Evolutionary conservation across 192 early-diverging fungal genomes (phyloP).

Genomic region (Backusella macrospora): DNA sequence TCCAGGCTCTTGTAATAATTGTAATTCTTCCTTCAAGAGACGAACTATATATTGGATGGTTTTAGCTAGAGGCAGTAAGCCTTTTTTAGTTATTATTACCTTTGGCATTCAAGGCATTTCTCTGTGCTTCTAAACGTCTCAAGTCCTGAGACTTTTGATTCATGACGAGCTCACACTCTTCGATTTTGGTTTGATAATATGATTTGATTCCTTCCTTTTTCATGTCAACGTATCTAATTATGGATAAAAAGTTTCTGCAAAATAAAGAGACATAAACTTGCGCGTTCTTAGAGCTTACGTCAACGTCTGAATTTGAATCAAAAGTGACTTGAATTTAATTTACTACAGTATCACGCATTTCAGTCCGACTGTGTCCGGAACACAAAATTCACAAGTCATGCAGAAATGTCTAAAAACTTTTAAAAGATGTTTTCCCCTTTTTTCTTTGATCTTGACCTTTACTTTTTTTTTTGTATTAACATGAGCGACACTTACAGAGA

Average conservation of each 20-base stretch:
- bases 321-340: neutral
- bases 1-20: conserved; percentile 95
- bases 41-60: conserved; percentile 65
- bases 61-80: neutral
- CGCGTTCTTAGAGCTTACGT: conserved; percentile 14
- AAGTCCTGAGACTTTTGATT: conserved; percentile 93
- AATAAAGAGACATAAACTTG: conserved; percentile 13
- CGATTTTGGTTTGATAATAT: conserved; percentile 79
- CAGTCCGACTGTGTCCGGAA: too few relatives aligned
- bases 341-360: neutral
- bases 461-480: too few relatives aligned
- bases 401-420: too few relatives aligned
- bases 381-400: too few relatives aligned
- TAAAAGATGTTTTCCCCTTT: too few relatives aligned
- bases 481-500: too few relatives aligned
- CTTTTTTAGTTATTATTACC: conserved; percentile 46
- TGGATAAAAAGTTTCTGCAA: neutral
- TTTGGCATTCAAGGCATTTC: conserved; percentile 96
- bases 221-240: conserved; percentile 17
- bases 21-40: conserved; percentile 93
- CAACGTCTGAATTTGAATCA: neutral
- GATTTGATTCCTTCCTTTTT: conserved; percentile 67
- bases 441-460: too few relatives aligned
- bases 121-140: conserved; percentile 96
- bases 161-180: conserved; percentile 87